Base-by-base conservation (phyloP, 176 grass and related monocot genomes). In the Oryza rufipogon region DNA sequence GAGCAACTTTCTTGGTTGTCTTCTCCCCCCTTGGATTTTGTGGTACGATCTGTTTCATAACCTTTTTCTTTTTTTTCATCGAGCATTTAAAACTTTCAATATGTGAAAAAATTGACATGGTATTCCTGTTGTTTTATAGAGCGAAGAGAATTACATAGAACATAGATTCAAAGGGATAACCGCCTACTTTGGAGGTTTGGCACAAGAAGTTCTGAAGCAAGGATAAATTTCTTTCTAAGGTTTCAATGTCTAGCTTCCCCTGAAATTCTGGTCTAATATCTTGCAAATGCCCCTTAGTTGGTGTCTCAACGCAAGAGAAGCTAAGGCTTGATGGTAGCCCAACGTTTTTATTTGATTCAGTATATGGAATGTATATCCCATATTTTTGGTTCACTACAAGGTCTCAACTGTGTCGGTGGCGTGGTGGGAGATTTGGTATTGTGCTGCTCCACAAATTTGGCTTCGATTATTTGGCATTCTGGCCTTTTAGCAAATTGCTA, bases 1-100 rank as follows among this genome's bases (percentile, higher is more conserved):
- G 89, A 94, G 39, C 89, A 94, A 52, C 87, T 94, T 64, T 90
- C 75, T 10, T 92, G 92, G 92, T 4, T 94, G 70, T 92, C 82
- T 71, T 83, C 32, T n/a, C 92, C 92, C 56, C 92, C 87, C 9
- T 49, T 92, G 15, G 77, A 87, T 60, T 89, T 92, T 52, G 85
- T 77, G 90, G 92, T 92, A 88, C 19, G 66, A 15, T 65, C 4
- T 14, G 20, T 7, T 73, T 36, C 34, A 5, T 30, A 11, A 17
- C 73, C 7, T 8, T 28, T 28, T 28, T 28, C 28, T 74, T 64
- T 20, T 26, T 58, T 19, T 16, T 33, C 7, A 32, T 54, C 0
- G 6, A 33, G 33, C 8, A 7, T 51, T 51, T 76, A 26, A 32
- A 66, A 10, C 3, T 12, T 33, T 1, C n/a, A 56, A 73, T 64